Evolutionary conservation across 495 filamentous ascomycete species (phyloP).

Genomic region (Penicillium paxilli): DNA sequence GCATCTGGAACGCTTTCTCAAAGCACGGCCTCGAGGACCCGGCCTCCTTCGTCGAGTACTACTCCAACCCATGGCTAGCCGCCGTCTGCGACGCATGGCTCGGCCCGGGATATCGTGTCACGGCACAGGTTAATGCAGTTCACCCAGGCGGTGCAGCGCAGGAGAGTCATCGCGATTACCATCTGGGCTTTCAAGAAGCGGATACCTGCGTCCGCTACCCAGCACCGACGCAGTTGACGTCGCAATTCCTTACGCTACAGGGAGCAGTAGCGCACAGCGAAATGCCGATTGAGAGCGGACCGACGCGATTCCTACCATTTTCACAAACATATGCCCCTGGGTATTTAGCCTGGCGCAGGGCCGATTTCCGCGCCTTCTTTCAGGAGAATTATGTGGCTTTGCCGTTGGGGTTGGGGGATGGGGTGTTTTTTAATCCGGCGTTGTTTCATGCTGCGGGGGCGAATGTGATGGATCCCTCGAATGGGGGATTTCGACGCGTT

Average conservation of each 20-base stretch:
- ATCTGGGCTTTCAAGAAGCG: constrained; percentile 54
- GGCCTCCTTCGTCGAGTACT: constrained; percentile 49
- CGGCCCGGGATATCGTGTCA: constrained; percentile 53
- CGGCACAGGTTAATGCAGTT: constrained; percentile 58
- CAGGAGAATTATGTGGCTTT: constrained; percentile 43
- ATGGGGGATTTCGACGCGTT: constrained; percentile 39
- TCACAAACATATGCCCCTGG: constrained; percentile 52
- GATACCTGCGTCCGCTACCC: constrained; percentile 38
- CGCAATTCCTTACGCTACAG: constrained; percentile 54
- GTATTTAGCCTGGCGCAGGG: constrained; percentile 50
- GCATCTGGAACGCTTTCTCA: constrained; percentile 60
- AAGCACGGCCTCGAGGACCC: constrained; percentile 52
- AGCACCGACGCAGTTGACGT: constrained; percentile 40
- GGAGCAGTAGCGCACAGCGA: constrained; percentile 57
- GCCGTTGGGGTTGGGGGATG: constrained; percentile 50
- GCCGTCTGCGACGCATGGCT: constrained; percentile 49
- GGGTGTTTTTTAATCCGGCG: constrained; percentile 57
- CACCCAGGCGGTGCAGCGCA: constrained; percentile 52
- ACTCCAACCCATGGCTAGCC: constrained; percentile 53
- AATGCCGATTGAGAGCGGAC: constrained; percentile 54
- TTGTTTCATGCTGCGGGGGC: constrained; percentile 57
- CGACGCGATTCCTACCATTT: constrained; percentile 55
- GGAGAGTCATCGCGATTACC: constrained; percentile 56
- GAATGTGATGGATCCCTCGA: constrained; percentile 36
- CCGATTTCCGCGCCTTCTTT: constrained; percentile 50